Evolutionary conservation across 2,329 filamentous ascomycete genomes (phyloP), one percentile per base, ranked within the genome.

Genomic region (Fusarium protoensiforme): DNA sequence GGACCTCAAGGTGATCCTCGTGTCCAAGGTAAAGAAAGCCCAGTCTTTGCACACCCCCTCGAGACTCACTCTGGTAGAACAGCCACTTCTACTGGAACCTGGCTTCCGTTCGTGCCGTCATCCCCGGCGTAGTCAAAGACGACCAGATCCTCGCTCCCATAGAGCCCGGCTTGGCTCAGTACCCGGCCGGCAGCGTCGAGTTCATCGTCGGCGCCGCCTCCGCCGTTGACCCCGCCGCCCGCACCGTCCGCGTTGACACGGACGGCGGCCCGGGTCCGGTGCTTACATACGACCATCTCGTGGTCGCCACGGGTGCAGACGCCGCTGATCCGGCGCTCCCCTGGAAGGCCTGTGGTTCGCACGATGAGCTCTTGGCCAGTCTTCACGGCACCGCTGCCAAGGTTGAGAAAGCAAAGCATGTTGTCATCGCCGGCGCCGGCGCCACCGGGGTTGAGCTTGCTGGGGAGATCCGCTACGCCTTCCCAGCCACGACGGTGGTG

Each of bases 21-120:
- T 90, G 51, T 87, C 87, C 61, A 88, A 88, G 83, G 88, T 89
- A 80, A 27, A 29, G 14, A 48, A 48, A 31, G 11, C 27, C 27
- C 10, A 7, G 10, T 27, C 18, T 20, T 51, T 51, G n/a, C 27
- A n/a, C 18, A 51, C 20, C 16, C 24, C 41, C 16, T 27, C 22
- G 14, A 51, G 27, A 27, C 27, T 51, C 27, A 51, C 31, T 41
- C 9, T 58, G 27, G 35, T 46, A 90, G 86, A 90, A 85, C 73
- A 86, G 83, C 69, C 87, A 90, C 74, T 87, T 90, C 73, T 90
- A 85, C 82, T 90, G 88, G 88, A 90, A 89, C 79, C 64, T 90
- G 7, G 88, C 87, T 29, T 85, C 88, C 1, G 85, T 89, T 48
- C 87, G 89, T 54, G 87, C 86, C 79, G 85, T 90, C 69, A 80